Conservation (phyloP, 768 basidiomycete species). For the Boletus pseudo-olivaceus region DNA sequence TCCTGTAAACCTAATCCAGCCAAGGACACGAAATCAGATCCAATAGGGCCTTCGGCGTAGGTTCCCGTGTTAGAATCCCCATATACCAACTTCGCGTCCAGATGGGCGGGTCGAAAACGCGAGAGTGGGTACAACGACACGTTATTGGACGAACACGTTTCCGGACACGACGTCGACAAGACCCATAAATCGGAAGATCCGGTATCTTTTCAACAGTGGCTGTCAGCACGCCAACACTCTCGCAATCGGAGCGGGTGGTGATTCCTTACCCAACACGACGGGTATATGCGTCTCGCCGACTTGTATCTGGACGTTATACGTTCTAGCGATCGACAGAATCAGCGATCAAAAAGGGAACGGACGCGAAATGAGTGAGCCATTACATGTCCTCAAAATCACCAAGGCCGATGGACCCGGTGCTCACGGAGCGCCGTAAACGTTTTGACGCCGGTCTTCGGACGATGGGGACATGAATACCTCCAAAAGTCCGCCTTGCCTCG, state of each 20-base stretch:
- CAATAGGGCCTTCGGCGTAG: conserved; percentile 61
- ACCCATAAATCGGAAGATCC: conserved; percentile 81
- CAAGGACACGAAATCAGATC: conserved; percentile 52
- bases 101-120: conserved; percentile 43
- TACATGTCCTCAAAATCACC: conserved; percentile 65
- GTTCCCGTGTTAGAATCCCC: conserved; percentile 74
- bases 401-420: conserved; percentile 45
- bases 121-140: conserved; percentile 48
- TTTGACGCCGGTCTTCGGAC: not conserved
- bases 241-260: not conserved
- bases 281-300: conserved; percentile 52
- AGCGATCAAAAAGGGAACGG: conserved; percentile 2
- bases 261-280: conserved; percentile 53
- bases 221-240: not conserved
- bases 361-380: conserved; percentile 18
- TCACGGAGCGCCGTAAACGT: conserved; percentile 10
- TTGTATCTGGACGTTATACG: conserved; percentile 59
- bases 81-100: conserved; percentile 53
- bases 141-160: conserved; percentile 35
- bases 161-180: conserved; percentile 52
- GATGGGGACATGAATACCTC: conserved; percentile 27
- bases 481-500: conserved; percentile 5
- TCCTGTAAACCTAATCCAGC: conserved; percentile 46
- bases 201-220: conserved; percentile 51
- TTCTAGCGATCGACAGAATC: conserved; percentile 34